phyloP scores from a whole-genome alignment of 805 yeast genomes.

The Metschnikowia drakensbergensis region DNA sequence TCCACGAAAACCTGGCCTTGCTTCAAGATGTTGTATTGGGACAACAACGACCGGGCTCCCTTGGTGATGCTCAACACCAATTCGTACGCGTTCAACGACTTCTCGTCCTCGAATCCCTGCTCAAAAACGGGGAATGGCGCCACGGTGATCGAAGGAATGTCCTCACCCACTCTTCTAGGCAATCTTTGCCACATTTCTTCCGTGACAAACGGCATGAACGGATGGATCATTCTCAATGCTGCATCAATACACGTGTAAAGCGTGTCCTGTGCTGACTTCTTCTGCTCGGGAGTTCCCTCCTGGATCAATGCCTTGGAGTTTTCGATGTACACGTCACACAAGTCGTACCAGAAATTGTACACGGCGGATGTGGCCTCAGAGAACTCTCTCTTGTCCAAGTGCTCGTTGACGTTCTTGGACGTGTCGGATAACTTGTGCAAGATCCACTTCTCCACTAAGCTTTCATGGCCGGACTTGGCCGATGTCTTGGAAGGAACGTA shows the following conservation, averaged over 20 bases:
- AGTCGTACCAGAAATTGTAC: slow-evolving; percentile 93
- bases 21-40: slow-evolving; percentile 86
- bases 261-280: slow-evolving; percentile 89
- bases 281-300: slow-evolving; percentile 84
- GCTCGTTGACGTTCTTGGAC: slow-evolving; percentile 56
- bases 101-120: slow-evolving; percentile 55
- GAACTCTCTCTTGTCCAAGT: slow-evolving; percentile 83
- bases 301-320: slow-evolving; percentile 89
- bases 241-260: slow-evolving; percentile 89
- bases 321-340: slow-evolving; percentile 97
- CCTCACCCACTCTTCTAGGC: slow-evolving; percentile 78
- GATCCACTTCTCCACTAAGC: slow-evolving; percentile 96
- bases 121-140: slow-evolving; percentile 75
- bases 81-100: slow-evolving; percentile 74
- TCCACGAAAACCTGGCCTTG: slow-evolving; percentile 85
- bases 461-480: slow-evolving; percentile 69
- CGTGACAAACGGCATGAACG: slow-evolving; percentile 96
- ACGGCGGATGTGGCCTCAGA: slow-evolving; percentile 80
- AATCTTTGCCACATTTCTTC: slow-evolving; percentile 99
- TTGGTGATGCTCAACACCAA: slow-evolving; percentile 81
- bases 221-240: slow-evolving; percentile 89
- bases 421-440: slow-evolving; percentile 77
- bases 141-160: slow-evolving; percentile 65
- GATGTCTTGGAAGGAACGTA: slow-evolving; percentile 73
- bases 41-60: slow-evolving; percentile 84